Conservation (phyloP, 164 flowering plant species). For the Macadamia tetraphylla region DNA sequence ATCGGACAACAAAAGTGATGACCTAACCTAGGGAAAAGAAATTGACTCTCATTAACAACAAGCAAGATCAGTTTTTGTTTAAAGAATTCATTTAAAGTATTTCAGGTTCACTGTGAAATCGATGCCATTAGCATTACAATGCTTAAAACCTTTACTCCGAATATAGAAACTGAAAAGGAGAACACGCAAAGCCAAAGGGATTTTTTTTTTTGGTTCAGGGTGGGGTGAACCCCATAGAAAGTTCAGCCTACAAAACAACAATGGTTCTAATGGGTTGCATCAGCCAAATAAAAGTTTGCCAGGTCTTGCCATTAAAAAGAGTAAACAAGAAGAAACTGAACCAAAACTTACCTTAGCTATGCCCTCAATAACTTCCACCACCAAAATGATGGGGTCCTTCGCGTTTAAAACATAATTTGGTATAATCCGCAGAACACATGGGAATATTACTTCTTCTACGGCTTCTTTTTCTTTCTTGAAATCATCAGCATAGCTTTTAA, state of each 20-base stretch:
- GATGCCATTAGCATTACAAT: no score
- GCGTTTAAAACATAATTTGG: constrained; percentile 85
- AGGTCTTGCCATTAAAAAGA: not conserved
- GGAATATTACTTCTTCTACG: constrained; percentile 92
- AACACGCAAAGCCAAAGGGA: no score
- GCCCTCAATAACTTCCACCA: constrained; percentile 93
- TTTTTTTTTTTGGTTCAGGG: no score
- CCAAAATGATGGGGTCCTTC: constrained; percentile 93
- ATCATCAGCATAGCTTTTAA: constrained; percentile 83
- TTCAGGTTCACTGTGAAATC: no score
- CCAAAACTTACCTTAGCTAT: constrained; percentile 53
- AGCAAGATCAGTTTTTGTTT: no score
- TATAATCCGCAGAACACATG: constrained; percentile 82
- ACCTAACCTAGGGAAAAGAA: no score
- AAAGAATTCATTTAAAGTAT: no score
- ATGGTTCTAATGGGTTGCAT: not conserved
- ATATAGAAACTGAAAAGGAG: no score
- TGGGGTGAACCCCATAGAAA: no score
- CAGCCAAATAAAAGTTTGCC: not conserved
- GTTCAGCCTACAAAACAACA: not conserved
- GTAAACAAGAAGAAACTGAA: not conserved
- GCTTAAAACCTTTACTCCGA: no score
- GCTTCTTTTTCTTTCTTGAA: constrained; percentile 93
- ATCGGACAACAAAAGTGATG: no score
- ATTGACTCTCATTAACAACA: no score